These are phyloP conservation scores for Chrysoporthe austroafricana DNA, from an alignment of 2,329 filamentous ascomycete genomes.

Conservation along the genomic window DNA sequence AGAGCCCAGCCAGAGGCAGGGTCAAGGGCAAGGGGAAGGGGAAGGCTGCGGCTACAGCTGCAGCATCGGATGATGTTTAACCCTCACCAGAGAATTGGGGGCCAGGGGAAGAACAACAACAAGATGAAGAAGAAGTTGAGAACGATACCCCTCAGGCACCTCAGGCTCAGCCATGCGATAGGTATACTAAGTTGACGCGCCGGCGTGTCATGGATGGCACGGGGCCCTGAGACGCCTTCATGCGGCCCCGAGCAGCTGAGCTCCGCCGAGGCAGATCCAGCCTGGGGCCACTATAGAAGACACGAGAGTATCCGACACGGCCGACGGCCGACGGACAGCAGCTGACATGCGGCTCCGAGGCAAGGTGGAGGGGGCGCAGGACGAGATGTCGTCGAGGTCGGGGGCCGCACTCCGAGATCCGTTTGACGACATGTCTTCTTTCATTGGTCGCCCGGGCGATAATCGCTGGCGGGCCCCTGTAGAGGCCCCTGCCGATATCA, in stretches of 20 bases:
- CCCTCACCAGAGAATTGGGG: neutral
- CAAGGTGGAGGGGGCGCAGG: conserved; percentile 8
- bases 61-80: neutral
- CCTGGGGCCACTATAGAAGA: neutral
- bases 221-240: neutral
- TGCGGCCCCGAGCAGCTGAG: neutral
- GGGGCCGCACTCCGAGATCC: conserved; percentile 23
- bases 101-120: neutral
- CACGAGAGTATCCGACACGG: neutral
- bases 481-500: conserved; percentile 33
- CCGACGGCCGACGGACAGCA: neutral
- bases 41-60: neutral
- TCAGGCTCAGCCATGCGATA: too few species aligned
- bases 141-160: too few species aligned
- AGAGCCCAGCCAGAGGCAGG: conserved; percentile 32
- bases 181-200: too few species aligned
- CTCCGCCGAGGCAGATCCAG: neutral
- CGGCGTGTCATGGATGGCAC: too few species aligned
- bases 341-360: conserved; percentile 28
- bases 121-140: too few species aligned
- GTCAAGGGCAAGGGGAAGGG: conserved; percentile 9
- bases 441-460: conserved; percentile 29
- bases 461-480: conserved; percentile 14
- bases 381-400: conserved; percentile 29
- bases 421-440: conserved; percentile 30